Evolutionary conservation across 306 rosid species (phyloP), one percentile per base, ranked within the genome.

Genomic region (Lathyrus aphaca): DNA sequence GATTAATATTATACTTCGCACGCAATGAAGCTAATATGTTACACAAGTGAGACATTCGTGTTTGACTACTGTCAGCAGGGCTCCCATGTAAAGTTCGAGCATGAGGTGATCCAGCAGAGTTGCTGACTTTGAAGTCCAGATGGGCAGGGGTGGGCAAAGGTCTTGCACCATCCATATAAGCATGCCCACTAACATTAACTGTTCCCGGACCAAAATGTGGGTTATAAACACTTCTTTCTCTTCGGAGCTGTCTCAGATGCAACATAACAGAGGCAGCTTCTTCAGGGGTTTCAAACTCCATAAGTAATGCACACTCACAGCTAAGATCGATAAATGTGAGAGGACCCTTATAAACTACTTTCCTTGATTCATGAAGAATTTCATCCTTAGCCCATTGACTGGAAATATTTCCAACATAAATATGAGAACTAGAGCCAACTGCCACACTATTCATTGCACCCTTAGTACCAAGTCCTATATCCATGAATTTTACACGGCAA

Each of bases 381-480:
- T 94, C 98, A 74, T 94, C 98, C 88, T 71, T 94, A 74, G 78
- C 92, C 97, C 97, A 88, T 58, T 86, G 96, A 80, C 88, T 84
- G 46, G 87, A 82, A 76, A 90, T 53, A 83, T 82, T 87, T 72
- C 96, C 98, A 67, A 86, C 80, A 64, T 87, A 94, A 42, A 87
- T 82, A 80, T 83, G 92, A 46, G 80, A 74, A 75, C 97, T 88
- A 65, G 83, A 82, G 75, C 98, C 98, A 82, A 93, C 81, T 37
- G 96, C 97, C 82, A 93, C 82, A 53, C 97, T 91, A 69, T 88
- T 86, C 74, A 82, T 56, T 21, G 82, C 76, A 74, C 98, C 98
- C 79, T 96, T 82, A 78, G 90, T 88, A 65, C 98, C 97, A 81
- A 94, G 74, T 63, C 98, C 97, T 64, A 80, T 69, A 82, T 94